Evolutionary conservation across 768 basidiomycete species (phyloP).

Genomic region (Postia placenta): DNA sequence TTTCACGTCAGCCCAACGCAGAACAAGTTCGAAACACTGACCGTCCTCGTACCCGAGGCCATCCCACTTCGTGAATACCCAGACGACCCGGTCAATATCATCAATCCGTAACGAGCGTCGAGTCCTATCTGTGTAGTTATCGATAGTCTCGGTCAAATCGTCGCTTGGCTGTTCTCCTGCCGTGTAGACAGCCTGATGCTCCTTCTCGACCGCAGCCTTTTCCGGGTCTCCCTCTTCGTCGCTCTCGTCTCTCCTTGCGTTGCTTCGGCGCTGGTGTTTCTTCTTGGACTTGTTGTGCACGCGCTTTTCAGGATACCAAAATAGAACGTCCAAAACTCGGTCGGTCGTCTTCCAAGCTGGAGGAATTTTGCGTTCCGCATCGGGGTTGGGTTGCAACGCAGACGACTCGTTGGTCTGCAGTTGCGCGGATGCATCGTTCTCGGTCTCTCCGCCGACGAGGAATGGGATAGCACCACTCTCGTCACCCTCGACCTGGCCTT

Average conservation of each 20-base stretch:
- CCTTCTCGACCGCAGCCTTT: conserved; percentile 19
- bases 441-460: conserved; percentile 24
- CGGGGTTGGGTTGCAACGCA: conserved; percentile 40
- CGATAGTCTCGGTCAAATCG: conserved; percentile 49
- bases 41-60: conserved; percentile 93
- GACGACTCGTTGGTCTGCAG: conserved; percentile 20
- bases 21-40: conserved; percentile 27
- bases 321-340: conserved; percentile 75
- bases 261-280: conserved; percentile 15
- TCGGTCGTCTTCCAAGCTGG: conserved; percentile 85
- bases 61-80: conserved; percentile 90
- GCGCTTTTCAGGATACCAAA: conserved; percentile 45
- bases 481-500: conserved; percentile 25
- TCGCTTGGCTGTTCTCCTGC: conserved; percentile 61
- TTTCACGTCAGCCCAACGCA: background rate
- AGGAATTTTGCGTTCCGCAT: conserved; percentile 75
- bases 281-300: conserved; percentile 19
- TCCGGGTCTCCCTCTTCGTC: conserved; percentile 28
- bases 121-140: conserved; percentile 51
- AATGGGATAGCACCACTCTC: conserved; percentile 34
- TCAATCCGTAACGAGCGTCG: conserved; percentile 35
- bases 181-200: conserved; percentile 37
- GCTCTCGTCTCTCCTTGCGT: conserved; percentile 22
- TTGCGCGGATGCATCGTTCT: conserved; percentile 22
- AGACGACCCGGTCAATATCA: conserved; percentile 59